A percentile compares a stretch with the other conserved stretches of the same genome.
Evolutionary conservation across 345 rosid genomes (phyloP).

Genomic region (Conringia planisiliqua): DNA sequence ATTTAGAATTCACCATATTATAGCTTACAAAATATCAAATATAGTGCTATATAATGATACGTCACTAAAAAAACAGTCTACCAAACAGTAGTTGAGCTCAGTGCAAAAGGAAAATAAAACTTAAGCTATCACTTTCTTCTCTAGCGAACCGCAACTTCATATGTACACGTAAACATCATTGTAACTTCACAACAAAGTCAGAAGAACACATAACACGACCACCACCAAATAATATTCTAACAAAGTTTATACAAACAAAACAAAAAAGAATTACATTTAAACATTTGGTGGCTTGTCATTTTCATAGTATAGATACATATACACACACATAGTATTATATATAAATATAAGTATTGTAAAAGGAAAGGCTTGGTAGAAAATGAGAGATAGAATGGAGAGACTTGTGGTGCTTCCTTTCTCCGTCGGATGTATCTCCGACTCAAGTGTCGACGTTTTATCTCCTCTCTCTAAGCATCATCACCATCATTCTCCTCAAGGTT

Average conservation of each 20-base stretch:
- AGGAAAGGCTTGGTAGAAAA: constrained; percentile 32
- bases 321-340: background rate
- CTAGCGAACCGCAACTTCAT: constrained; percentile 24
- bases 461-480: constrained; percentile 31
- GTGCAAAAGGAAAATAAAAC: background rate
- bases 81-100: constrained; percentile 34
- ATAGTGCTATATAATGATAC: constrained; percentile 6
- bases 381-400: constrained; percentile 82
- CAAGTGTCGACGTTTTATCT: constrained; percentile 57
- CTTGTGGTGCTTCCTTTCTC: constrained; percentile 80
- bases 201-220: constrained; percentile 25
- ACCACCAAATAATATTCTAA: constrained; percentile 28
- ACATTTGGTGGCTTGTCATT: constrained; percentile 33
- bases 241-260: constrained; percentile 10
- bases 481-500: constrained; percentile 39
- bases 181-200: constrained; percentile 36
- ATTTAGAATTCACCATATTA: background rate
- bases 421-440: constrained; percentile 65
- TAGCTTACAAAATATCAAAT: background rate
- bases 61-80: constrained; percentile 26
- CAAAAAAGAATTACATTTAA: background rate
- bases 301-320: background rate
- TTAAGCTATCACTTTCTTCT: constrained; percentile 26
- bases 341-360: constrained; percentile 20
- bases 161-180: constrained; percentile 37